Base-by-base conservation (phyloP, 1,284 basidiomycete species). In the Ustilago tritici region DNA sequence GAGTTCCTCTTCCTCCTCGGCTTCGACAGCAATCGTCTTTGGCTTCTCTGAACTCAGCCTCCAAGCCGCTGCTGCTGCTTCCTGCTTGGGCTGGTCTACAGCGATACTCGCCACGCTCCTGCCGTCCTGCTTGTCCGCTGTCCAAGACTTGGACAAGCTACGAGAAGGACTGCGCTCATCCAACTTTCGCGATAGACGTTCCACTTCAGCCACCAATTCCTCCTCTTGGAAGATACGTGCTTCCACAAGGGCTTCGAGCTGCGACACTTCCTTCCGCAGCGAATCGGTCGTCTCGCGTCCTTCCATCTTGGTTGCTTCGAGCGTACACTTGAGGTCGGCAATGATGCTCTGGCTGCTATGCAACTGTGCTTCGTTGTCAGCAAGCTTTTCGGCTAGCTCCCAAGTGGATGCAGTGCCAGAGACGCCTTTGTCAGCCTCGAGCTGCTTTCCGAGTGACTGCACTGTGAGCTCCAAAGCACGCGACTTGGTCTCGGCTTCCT, bases 401-500 rank as follows among this genome's bases (percentile, higher is more conserved):
- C 17, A 85, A 78, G 73, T 68, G 43, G 62, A 55, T 3, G 80
- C 86, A 54, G 81, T 83, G 32, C 88, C 86, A 32, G 87, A 86
- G 49, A 86, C 64, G 34, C 72, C 64, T 23, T 72, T 61, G 58
- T 81, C 72, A 11, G 46, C 59, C 43, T 91, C 90, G 75, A 91
- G 90, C 36, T 87, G 87, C 12, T 88, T 86, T 31, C 91, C 84
- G 62, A 89, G 90, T 79, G 91, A 89, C 77, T 94, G 92, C 35
- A 93, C 88, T 52, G 91, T 92, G 41, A 91, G 90, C 84, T 95
- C 93, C 6, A 95, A 88, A 11, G 90, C 77, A 17, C 94, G 88
- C 81, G 93, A 91, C 70, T 92, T 90, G 7, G 90, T 90, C 85
- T 93, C 92, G n/a, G 91, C 89, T 56, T 90, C 86, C 56, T 95